These are phyloP conservation scores for Mrakia frigida DNA, from an alignment of 768 basidiomycete species.

Conservation along the genomic window DNA sequence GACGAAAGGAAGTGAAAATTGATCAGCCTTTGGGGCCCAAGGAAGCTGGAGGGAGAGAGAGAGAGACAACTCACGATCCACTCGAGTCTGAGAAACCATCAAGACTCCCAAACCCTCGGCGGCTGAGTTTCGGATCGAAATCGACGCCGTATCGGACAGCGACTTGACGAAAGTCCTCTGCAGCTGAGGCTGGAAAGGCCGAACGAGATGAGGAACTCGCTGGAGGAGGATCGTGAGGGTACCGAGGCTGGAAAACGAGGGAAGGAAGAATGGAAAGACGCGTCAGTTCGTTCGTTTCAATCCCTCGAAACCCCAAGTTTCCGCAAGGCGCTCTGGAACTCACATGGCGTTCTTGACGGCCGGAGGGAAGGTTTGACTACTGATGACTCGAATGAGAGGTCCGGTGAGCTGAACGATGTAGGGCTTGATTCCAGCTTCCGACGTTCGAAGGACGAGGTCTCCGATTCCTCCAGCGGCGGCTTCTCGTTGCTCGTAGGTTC, in stretches of 20 bases:
- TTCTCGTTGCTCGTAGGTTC: slow-evolving; percentile 50
- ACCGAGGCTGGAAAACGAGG: slow-evolving; percentile 51
- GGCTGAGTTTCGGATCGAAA: slow-evolving; percentile 72
- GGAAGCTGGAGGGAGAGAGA: slow-evolving; percentile 55
- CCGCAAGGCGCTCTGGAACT: no score
- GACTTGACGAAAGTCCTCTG: slow-evolving; percentile 96
- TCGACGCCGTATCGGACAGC: slow-evolving; percentile 69
- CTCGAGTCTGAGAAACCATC: slow-evolving; percentile 61
- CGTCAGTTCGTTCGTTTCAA: neutral
- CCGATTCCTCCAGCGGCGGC: slow-evolving; percentile 93
- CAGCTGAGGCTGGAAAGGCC: slow-evolving; percentile 96
- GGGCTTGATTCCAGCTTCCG: slow-evolving; percentile 80
- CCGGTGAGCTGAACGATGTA: slow-evolving; percentile 94
- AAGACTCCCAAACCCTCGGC: slow-evolving; percentile 78
- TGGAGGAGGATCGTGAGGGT: slow-evolving; percentile 80
- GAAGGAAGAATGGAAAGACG: neutral
- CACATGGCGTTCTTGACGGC: slow-evolving; percentile 84
- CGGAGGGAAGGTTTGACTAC: slow-evolving; percentile 68
- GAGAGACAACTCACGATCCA: slow-evolving; percentile 14
- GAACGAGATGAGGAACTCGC: slow-evolving; percentile 79
- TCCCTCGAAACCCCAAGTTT: no score
- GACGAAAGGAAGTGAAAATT: slow-evolving; percentile 47
- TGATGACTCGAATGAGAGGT: slow-evolving; percentile 89
- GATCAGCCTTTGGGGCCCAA: neutral
- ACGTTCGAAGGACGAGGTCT: slow-evolving; percentile 86